Conservation (phyloP, 495 filamentous ascomycete species). For the Astrothelium macrocarpum region DNA sequence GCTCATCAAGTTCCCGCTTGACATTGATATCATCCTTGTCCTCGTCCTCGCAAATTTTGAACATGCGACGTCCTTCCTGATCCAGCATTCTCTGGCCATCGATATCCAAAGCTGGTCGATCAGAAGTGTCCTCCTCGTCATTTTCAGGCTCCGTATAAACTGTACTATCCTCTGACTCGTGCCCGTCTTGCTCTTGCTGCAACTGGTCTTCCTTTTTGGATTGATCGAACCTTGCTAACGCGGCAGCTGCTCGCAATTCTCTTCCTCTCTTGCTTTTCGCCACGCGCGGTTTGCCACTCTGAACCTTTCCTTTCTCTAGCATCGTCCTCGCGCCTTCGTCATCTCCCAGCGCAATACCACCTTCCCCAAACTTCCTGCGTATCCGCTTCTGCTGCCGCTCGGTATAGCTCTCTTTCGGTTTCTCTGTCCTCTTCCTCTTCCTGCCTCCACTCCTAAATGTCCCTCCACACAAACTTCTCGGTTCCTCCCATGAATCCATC, state of each 20-base stretch:
- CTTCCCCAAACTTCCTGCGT: constrained; percentile 62
- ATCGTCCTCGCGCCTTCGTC: constrained; percentile 52
- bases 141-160: constrained; percentile 22
- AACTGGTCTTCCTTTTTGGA: constrained; percentile 42
- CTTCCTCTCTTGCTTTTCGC: constrained; percentile 59
- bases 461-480: constrained; percentile 60
- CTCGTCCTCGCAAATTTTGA: constrained; percentile 65
- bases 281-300: constrained; percentile 56
- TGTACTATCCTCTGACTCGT: constrained; percentile 22
- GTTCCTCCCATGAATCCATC: constrained; percentile 42
- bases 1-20: constrained; percentile 51
- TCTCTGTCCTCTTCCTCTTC: constrained; percentile 41
- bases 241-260: constrained; percentile 66
- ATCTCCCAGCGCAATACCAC: constrained; percentile 55
- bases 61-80: constrained; percentile 48
- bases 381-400: constrained; percentile 56
- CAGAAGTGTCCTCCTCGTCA: constrained; percentile 18
- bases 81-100: constrained; percentile 53
- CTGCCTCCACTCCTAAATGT: constrained; percentile 47
- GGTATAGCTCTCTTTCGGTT: constrained; percentile 45
- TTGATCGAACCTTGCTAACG: constrained; percentile 60
- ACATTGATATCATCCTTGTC: constrained; percentile 51
- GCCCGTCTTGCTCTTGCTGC: constrained; percentile 30
- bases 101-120: constrained; percentile 41
- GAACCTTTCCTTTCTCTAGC: constrained; percentile 54